Base-by-base conservation (phyloP, 768 basidiomycete species). In the Peribolospora baueri region DNA sequence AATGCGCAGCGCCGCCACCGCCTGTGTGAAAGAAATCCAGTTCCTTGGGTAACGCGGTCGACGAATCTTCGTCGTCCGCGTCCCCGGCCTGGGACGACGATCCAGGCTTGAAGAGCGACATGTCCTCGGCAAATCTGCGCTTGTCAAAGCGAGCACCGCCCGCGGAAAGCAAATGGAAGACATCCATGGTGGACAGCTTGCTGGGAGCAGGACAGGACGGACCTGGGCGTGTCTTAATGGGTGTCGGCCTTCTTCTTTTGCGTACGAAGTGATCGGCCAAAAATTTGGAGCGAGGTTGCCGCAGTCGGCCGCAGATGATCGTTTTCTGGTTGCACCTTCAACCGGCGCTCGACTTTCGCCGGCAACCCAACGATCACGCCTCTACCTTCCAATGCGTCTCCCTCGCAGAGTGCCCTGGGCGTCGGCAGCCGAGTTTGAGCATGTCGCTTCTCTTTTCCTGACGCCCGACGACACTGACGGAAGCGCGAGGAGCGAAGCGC, bases 21-120 rank as follows among this genome's bases (percentile, higher is more conserved):
- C 77, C 73, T 3, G 82, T 79, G 58, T 85, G 86, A 70, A 95
- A 97, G 67, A 91, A 90, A 66, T 97, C 86, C 5, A 95, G 74
- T 62, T 82, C 84, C 2, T 71, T 61, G 2, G 82, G 87, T 48
- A 88, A 73, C 56, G 75, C 75, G 7, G 64, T 55, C 11, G 58
- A 42, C 3, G 48, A 58, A 0, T 57, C 56, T 1, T 54, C 42
- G 4, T n/a, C 36, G 40, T 46, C 48, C 52, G 45, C 47, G 56
- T 54, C 41, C 53, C 48, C 8, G 52, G 14, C 53, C 56, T 51
- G 42, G 14, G 47, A 42, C 42, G 38, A 37, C 9, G 53, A 8
- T 45, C 53, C 37, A 49, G 81, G 81, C 57, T 74, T 73, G 68
- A 91, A 90, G 5, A 84, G 68, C 39, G 74, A 65, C 6, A 82